Percentiles rank a stretch among this genome's conserved stretches.
Evolutionary conservation across 495 filamentous ascomycete species (phyloP).

Genomic region (Xylaria castorea): DNA sequence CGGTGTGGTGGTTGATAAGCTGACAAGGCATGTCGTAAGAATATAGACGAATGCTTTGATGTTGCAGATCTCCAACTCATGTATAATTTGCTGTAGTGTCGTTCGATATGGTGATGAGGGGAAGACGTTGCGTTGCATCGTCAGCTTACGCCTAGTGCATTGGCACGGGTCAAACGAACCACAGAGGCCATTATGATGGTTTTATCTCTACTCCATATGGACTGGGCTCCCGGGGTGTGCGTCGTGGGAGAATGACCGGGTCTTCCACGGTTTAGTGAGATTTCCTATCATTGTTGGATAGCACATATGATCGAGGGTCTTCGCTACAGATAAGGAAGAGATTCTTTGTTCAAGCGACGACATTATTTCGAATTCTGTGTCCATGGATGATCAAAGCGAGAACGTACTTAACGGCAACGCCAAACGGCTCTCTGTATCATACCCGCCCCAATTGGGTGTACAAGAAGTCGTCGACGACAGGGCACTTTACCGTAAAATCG

Average conservation of each 20-base stretch:
- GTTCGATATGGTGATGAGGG: neutral
- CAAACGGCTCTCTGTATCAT: neutral
- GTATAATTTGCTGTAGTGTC: neutral
- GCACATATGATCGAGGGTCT: too few species aligned
- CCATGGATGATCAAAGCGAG: conserved; percentile 13
- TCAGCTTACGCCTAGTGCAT: neutral
- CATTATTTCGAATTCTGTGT: neutral
- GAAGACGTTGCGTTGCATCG: neutral
- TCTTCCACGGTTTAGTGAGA: neutral
- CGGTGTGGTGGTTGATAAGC: neutral
- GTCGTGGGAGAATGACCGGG: neutral
- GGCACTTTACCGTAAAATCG: conserved; percentile 25
- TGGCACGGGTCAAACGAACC: neutral
- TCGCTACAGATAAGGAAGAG: neutral
- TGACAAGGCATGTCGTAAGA: neutral
- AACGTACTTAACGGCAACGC: too few species aligned
- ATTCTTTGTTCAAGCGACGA: neutral
- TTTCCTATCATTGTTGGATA: neutral
- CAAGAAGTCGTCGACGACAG: neutral
- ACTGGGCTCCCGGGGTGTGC: neutral
- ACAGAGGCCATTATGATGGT: neutral
- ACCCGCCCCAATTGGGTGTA: neutral
- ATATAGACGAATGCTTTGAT: neutral
- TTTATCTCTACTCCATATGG: neutral
- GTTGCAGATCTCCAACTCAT: neutral